A percentile compares a stretch with the other conserved stretches of the same genome.
phyloP scores from a whole-genome alignment of 495 filamentous ascomycete genomes.

The Talaromyces liani region DNA sequence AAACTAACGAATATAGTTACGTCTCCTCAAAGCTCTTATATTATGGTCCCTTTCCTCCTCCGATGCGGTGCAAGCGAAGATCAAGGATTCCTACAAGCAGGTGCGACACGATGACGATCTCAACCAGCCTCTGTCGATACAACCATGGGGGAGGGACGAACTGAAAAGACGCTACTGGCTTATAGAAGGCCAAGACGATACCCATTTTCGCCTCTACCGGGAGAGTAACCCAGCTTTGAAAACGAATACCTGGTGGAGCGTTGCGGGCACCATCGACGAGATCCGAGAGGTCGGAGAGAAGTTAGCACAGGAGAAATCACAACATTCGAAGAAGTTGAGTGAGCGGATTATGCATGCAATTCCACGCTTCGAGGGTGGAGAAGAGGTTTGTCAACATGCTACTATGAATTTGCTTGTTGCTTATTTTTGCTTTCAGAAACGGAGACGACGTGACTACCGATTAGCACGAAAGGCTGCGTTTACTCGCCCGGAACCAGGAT shows the following conservation, averaged over 20 bases:
- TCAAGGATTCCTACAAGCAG: constrained; percentile 87
- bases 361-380: constrained; percentile 88
- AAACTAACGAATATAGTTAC: constrained; percentile 51
- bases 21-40: constrained; percentile 71
- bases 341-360: constrained; percentile 73
- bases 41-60: constrained; percentile 89
- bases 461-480: constrained; percentile 81
- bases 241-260: constrained; percentile 80
- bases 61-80: constrained; percentile 68
- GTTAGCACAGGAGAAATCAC: constrained; percentile 69
- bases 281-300: constrained; percentile 65
- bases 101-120: constrained; percentile 82
- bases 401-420: constrained; percentile 6
- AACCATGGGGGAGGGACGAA: constrained; percentile 89
- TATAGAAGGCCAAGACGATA: constrained; percentile 91
- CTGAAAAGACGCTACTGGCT: constrained; percentile 89
- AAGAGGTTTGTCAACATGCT: constrained; percentile 55
- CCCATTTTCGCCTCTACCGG: constrained; percentile 85
- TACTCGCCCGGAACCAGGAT: constrained; percentile 77
- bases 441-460: constrained; percentile 86
- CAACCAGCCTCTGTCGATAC: constrained; percentile 87
- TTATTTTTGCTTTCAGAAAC: constrained; percentile 56
- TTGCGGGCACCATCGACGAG: constrained; percentile 87
- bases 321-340: constrained; percentile 67
- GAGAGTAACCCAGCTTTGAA: constrained; percentile 80